A percentile compares a stretch with the other conserved stretches of the same genome.
Evolutionary conservation across 2,329 filamentous ascomycete genomes (phyloP).

Genomic region (Aschersonia sp.): DNA sequence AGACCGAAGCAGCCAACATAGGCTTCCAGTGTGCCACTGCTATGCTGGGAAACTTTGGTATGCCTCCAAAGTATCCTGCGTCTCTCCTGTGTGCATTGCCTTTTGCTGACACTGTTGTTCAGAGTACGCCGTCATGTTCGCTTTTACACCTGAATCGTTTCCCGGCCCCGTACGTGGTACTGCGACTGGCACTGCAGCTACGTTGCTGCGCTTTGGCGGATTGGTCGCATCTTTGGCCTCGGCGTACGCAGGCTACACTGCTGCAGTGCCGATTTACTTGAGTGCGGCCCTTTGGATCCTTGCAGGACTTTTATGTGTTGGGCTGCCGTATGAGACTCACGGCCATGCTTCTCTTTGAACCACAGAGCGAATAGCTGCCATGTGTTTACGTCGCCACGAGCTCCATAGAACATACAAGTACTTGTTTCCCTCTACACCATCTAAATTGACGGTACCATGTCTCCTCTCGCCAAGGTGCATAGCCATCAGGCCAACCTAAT

Average conservation of each 20-base stretch:
- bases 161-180: conserved; percentile 36
- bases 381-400: too few relatives aligned
- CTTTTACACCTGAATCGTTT: conserved; percentile 38
- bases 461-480: too few relatives aligned
- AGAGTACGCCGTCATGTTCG: conserved; percentile 16
- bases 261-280: conserved; percentile 26
- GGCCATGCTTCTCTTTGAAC: conserved; percentile 17
- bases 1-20: conserved; percentile 15
- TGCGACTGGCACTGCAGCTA: conserved; percentile 30
- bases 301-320: conserved; percentile 24
- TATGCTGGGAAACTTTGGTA: conserved; percentile 21
- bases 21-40: conserved; percentile 23
- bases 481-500: too few relatives aligned
- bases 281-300: conserved; percentile 28
- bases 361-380: not conserved
- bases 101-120: not conserved
- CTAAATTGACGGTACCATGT: too few relatives aligned
- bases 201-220: conserved; percentile 21
- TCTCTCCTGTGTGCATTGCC: not conserved
- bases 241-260: conserved; percentile 25
- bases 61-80: conserved; percentile 1
- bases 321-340: conserved; percentile 28
- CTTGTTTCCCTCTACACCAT: too few relatives aligned
- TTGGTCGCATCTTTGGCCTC: conserved; percentile 26
- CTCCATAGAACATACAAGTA: too few relatives aligned